phyloP scores from a whole-genome alignment of 257 asterid genomes.

The Salvia rosmarinus region DNA sequence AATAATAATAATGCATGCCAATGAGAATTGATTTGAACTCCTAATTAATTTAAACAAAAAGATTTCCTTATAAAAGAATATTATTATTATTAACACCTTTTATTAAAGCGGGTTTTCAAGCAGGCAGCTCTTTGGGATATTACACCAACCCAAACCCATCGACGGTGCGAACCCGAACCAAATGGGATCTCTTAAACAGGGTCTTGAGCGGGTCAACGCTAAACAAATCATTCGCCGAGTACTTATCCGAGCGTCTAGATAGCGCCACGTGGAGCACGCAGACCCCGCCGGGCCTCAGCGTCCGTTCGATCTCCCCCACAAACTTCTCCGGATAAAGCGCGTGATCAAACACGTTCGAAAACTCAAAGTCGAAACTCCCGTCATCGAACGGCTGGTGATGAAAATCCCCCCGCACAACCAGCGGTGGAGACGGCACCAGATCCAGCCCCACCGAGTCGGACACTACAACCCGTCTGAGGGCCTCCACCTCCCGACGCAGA shows the following conservation, averaged over 20 bases:
- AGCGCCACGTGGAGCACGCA: constrained; percentile 73
- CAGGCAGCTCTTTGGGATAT: too few relatives aligned
- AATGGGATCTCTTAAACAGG: constrained; percentile 55
- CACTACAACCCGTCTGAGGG: constrained; percentile 69
- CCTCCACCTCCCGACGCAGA: constrained; percentile 90
- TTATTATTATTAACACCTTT: too few relatives aligned
- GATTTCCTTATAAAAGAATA: too few relatives aligned
- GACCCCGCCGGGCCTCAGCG: constrained; percentile 60
- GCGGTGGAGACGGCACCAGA: constrained; percentile 87
- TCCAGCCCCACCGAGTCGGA: constrained; percentile 78
- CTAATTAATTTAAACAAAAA: too few relatives aligned
- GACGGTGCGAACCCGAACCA: constrained; percentile 52
- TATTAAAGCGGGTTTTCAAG: too few relatives aligned
- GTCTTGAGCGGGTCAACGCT: constrained; percentile 69
- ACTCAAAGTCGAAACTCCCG: constrained; percentile 72
- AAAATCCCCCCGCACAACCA: constrained; percentile 80
- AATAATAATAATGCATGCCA: too few relatives aligned
- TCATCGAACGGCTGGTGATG: constrained; percentile 79
- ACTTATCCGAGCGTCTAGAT: constrained; percentile 56
- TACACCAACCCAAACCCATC: constrained; percentile 74
- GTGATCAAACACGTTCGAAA: constrained; percentile 93
- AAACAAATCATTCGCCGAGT: constrained; percentile 73
- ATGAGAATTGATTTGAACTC: too few relatives aligned
- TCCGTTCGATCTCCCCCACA: constrained; percentile 78
- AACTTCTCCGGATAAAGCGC: constrained; percentile 76